Conservation (phyloP, 2,329 filamentous ascomycete genomes). For the Aspergillus neoniger region DNA sequence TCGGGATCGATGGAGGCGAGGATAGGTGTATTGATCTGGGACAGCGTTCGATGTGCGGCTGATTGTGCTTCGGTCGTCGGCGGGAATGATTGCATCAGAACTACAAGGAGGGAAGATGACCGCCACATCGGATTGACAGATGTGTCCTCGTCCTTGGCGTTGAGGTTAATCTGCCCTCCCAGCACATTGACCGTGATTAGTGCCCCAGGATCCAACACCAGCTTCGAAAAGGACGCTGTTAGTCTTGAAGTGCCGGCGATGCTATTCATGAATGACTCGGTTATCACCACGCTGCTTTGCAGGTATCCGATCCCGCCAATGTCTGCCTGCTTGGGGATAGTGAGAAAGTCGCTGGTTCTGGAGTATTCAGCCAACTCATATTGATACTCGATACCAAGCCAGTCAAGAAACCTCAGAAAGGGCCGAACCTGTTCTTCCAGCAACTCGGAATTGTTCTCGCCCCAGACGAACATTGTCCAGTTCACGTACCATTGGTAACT, state of each 20-base stretch:
- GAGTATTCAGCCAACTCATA: neutral
- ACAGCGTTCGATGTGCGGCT: neutral
- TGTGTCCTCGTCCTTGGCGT: neutral
- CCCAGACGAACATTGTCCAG: neutral
- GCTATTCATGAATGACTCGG: neutral
- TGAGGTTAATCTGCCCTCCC: neutral
- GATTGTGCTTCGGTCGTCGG: neutral
- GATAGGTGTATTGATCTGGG: neutral
- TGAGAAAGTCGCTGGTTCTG: neutral
- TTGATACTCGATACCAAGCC: neutral
- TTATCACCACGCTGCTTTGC: neutral
- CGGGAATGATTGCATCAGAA: neutral
- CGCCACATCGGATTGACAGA: neutral
- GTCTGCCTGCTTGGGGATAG: neutral
- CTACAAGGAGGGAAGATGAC: neutral
- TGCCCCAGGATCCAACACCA: neutral
- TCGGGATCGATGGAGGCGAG: neutral
- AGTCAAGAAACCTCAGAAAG: neutral
- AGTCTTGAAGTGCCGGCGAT: neutral
- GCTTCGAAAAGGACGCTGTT: neutral
- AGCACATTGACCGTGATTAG: neutral
- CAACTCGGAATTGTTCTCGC: neutral
- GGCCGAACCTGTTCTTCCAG: neutral
- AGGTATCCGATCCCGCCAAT: neutral
- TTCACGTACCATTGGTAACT: neutral